Conservation (phyloP, 768 basidiomycete species). For the Suillus ampliporus region DNA sequence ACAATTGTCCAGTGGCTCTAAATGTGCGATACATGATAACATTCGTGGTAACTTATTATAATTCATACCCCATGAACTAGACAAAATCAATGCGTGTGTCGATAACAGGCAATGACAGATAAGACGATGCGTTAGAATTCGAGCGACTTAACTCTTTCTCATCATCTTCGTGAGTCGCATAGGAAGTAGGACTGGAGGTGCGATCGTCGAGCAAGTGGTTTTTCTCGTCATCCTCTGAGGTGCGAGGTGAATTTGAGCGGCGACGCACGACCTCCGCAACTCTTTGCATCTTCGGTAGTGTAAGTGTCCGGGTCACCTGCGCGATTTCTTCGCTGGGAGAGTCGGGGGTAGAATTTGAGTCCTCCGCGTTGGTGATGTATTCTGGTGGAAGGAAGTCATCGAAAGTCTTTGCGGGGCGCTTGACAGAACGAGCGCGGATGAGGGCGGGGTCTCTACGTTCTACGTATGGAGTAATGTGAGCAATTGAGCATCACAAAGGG, state of each 20-base stretch:
- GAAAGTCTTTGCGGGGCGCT: constrained; percentile 45
- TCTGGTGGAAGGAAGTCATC: constrained; percentile 52
- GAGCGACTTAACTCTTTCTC: constrained; percentile 20
- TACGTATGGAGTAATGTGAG: constrained; percentile 9
- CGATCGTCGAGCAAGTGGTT: constrained; percentile 25
- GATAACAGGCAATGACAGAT: not conserved
- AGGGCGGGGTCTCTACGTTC: constrained; percentile 33
- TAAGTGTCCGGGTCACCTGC: constrained; percentile 38
- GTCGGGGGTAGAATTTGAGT: constrained; percentile 13
- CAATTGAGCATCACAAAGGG: constrained; percentile 19
- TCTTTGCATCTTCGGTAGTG: constrained; percentile 47
- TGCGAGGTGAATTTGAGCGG: constrained; percentile 22
- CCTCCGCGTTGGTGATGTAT: constrained; percentile 46
- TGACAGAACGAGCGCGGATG: constrained; percentile 21
- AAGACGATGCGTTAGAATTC: constrained; percentile 33
- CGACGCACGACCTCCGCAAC: constrained; percentile 38
- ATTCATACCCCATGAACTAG: not conserved
- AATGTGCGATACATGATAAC: not conserved
- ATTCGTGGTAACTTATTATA: not conserved
- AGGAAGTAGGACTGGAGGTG: not conserved
- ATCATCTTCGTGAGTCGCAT: constrained; percentile 19
- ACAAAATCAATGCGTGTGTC: not conserved
- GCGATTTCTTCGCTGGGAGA: constrained; percentile 27
- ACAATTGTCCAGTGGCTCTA: not conserved
- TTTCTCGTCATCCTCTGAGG: constrained; percentile 26